Conservation (phyloP, 768 basidiomycete genomes). For the Coprinopsis cinerea region DNA sequence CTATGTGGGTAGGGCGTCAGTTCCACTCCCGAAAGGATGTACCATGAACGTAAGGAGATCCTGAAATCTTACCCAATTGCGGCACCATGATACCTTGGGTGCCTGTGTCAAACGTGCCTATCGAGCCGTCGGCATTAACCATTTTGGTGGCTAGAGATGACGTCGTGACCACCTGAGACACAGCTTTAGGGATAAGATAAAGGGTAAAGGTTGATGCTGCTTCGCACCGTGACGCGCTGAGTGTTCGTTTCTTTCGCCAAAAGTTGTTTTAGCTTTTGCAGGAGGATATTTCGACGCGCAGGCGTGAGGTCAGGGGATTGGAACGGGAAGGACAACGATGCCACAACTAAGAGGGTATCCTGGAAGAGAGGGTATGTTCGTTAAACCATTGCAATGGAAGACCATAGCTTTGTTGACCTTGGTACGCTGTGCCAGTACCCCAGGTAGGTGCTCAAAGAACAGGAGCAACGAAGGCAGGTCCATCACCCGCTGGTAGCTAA, state of each 20-base stretch:
- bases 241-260: conserved; percentile 45
- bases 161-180: conserved; percentile 3
- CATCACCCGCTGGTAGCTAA: conserved; percentile 39
- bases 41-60: neutral
- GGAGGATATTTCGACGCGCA: conserved; percentile 33
- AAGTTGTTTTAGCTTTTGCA: conserved; percentile 47
- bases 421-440: conserved; percentile 36
- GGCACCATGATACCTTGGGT: conserved; percentile 61
- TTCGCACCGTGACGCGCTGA: conserved; percentile 46
- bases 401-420: conserved; percentile 33
- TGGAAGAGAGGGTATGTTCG: no score
- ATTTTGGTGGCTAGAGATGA: conserved; percentile 52
- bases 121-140: conserved; percentile 54
- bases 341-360: conserved; percentile 58
- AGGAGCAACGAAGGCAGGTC: conserved; percentile 50
- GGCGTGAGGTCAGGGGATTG: conserved; percentile 40
- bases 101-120: conserved; percentile 62
- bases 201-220: neutral
- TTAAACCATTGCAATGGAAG: neutral
- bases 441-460: conserved; percentile 50
- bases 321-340: conserved; percentile 64
- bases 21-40: neutral
- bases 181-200: neutral
- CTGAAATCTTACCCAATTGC: conserved; percentile 43
- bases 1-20: conserved; percentile 17